Evolutionary conservation across 495 filamentous ascomycete species (phyloP).

Genomic region (Aspergillus bertholletiae): DNA sequence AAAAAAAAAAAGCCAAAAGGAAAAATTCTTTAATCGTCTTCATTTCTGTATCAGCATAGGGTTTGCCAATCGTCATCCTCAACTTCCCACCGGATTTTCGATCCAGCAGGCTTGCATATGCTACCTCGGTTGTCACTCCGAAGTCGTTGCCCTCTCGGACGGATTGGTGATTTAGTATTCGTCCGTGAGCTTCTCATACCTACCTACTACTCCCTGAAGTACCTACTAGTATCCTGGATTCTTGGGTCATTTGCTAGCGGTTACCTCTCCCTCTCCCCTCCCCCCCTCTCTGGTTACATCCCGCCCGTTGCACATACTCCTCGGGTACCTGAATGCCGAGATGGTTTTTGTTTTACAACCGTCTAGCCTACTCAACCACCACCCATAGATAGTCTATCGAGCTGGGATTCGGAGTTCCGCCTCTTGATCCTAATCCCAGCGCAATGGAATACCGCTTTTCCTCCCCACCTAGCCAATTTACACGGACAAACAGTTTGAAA

Average conservation of each 20-base stretch:
- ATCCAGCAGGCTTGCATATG: slow-evolving; percentile 23
- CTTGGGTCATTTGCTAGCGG: background rate
- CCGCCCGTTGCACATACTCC: background rate
- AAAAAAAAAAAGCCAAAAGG: too few species aligned
- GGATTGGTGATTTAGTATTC: background rate
- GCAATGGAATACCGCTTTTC: background rate
- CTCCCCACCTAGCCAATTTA: background rate
- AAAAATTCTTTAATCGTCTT: too few species aligned
- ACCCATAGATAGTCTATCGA: background rate
- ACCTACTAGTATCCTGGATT: background rate
- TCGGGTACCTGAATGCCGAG: slow-evolving; percentile 3
- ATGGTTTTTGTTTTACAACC: background rate
- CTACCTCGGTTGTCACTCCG: slow-evolving; percentile 20
- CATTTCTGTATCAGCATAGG: too few species aligned
- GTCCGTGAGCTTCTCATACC: background rate
- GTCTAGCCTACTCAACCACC: background rate
- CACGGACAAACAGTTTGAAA: background rate
- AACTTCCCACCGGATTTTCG: slow-evolving; percentile 1
- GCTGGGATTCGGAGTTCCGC: background rate
- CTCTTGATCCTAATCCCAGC: background rate
- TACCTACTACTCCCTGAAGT: too few species aligned
- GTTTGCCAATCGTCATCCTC: background rate
- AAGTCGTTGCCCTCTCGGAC: slow-evolving; percentile 5
- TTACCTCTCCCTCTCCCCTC: background rate
- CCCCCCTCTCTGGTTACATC: background rate